Conservation (phyloP, 2,329 filamentous ascomycete genomes). For the Fusarium sp. region DNA sequence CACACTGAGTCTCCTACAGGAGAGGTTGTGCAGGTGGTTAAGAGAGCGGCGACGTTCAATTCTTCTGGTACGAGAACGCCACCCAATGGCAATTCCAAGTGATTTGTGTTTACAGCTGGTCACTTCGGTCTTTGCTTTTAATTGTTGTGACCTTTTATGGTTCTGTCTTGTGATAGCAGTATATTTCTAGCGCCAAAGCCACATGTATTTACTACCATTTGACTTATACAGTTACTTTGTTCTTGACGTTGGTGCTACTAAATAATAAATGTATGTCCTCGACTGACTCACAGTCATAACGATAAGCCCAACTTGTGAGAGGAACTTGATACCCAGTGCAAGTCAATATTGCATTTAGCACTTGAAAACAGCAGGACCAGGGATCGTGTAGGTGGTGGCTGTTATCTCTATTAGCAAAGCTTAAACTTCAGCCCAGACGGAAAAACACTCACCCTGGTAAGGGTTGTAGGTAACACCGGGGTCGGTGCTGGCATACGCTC, state of each 20-base stretch:
- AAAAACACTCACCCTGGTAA: conserved; percentile 54
- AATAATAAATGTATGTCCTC: neutral
- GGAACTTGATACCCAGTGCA: neutral
- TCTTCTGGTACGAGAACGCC: conserved; percentile 17
- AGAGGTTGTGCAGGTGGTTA: conserved; percentile 34
- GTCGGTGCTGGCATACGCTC: conserved; percentile 60
- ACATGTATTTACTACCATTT: conserved; percentile 2
- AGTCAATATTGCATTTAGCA: conserved; percentile 47
- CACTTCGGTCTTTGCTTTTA: too few species aligned
- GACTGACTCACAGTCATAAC: conserved; percentile 12
- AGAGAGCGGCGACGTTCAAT: conserved; percentile 35
- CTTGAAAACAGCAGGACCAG: conserved; percentile 58
- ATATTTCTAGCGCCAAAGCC: neutral
- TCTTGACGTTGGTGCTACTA: conserved; percentile 7
- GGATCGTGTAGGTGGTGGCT: conserved; percentile 55
- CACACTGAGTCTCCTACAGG: conserved; percentile 33
- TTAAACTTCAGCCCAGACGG: neutral
- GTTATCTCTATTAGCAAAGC: neutral
- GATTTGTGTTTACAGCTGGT: neutral
- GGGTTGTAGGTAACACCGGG: conserved; percentile 63
- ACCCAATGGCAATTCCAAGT: conserved; percentile 3
- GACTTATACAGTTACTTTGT: conserved; percentile 16
- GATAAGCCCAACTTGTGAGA: conserved; percentile 18
- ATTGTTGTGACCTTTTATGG: neutral
- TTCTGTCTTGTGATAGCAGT: neutral